Evolutionary conservation across 257 asterid species (phyloP), one percentile per base, ranked within the genome.

Genomic region (Capsicum chinense): DNA sequence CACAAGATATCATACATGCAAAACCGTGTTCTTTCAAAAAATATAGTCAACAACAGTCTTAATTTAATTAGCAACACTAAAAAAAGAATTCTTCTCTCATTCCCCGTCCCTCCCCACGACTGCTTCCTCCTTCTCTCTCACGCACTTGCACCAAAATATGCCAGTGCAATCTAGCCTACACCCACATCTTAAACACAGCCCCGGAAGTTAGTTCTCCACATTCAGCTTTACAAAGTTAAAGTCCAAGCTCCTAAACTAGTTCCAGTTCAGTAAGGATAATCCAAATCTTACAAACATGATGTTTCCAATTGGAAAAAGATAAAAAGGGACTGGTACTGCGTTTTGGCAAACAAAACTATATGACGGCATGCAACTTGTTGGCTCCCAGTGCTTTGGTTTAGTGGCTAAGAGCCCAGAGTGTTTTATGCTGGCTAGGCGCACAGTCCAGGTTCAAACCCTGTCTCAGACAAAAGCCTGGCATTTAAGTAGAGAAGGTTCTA

Each of bases 141-240:
- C 39, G 7, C 81, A 48, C 80, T 4, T n/a, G 0, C 19, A 50
- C 81, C 78, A 39, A 68, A 39, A 68, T 68, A 68, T 68, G 11
- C 1, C n/a, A 68, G 78, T 68, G 54, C 54, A 68, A 68, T 68
- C 19, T 39, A 39, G 54, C 39, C 54, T 44, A 39, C 26, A 68
- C 26, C 78, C 26, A 68, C 26, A 52, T 37, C 78, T 39, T 68
- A 69, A 69, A 69, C 78, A 69, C 78, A 1, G 2, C 54, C 54
- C 54, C 19, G 17, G 11, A 33, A 67, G 50, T 67, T 67, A 48
- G 35, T 67, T 67, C 50, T 67, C 50, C 74, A 35, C 42, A 67
- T 11, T 67, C 48, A 67, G 74, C 19, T 67, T 19, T 67, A 67
- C 50, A 37, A 67, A 69, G 78, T 39, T 69, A 39, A 69, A 69